Evolutionary conservation across 2,329 filamentous ascomycete species (phyloP), one percentile per base, ranked within the genome.

Genomic region (Botrytis galanthina): DNA sequence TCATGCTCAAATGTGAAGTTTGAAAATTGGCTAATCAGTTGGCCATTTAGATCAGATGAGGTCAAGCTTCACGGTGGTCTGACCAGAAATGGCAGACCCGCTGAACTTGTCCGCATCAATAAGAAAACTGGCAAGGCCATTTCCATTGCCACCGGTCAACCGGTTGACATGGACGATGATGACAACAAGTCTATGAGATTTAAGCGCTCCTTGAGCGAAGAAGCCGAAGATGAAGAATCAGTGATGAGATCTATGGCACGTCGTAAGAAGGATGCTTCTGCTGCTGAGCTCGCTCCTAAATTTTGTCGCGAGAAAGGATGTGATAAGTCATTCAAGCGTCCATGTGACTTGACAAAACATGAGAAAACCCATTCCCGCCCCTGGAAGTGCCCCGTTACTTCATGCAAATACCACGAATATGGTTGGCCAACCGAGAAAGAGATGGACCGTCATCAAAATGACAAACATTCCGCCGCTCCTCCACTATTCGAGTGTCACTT

Each of bases 371-470:
- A 99, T 83, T 94, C 93, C 73, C 93, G 96, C 51, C 96, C 95
- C 16, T 98, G 93, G 92, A 99, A 99, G 86, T 99, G 96, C 83
- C 88, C 90, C 10, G 86, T 93, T 35, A 81, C 88, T 59, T 90
- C 89, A 63, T 98, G 96, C 92, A 97, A 97, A 82, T 98, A 97
- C 83, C 90, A 93, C 82, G 88, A 92, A 48, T 90, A 93, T 78
- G 96, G 96, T 68, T 98, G 95, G 93, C 95, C 96, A 7, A 98
- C 96, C 0, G 95, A 98, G 84, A 98, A 99, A 84, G 96, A 98
- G 84, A 93, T 95, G 83, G 95, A 97, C 79, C 93, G 96, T 71
- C 96, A 99, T 83, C 89, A 94, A 83, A 98, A 98, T 82, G 96
- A 99, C 85, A 97, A 97, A 85, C 96, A 99, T 84, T 95, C 93